Evolutionary conservation across 1,284 basidiomycete genomes (phyloP).

Genomic region (Rhodotorula sp.): DNA sequence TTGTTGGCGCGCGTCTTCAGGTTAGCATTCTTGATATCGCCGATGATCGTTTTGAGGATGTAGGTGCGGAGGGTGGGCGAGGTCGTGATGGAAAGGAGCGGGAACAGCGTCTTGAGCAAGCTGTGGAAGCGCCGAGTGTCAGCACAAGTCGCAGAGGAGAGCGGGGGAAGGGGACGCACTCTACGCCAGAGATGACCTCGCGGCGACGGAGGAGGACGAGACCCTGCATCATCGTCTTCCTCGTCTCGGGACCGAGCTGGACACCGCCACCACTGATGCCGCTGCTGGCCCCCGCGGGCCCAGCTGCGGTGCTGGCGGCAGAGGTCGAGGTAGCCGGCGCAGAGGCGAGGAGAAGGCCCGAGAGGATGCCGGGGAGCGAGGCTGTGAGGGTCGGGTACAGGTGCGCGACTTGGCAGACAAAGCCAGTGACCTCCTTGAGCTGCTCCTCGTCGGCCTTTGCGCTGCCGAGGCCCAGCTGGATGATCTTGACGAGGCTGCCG

Average conservation of each 20-base stretch:
- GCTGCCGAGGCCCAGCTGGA: conserved; percentile 58
- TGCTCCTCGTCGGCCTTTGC: conserved; percentile 68
- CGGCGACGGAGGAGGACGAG: conserved; percentile 92
- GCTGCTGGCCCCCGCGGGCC: conserved; percentile 13
- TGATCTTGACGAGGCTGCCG: conserved; percentile 80
- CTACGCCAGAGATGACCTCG: conserved; percentile 84
- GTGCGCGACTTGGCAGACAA: conserved; percentile 82
- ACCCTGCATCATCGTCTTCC: conserved; percentile 81
- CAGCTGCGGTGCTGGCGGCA: conserved; percentile 4
- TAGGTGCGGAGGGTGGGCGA: conserved; percentile 78
- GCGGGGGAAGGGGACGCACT: conserved; percentile 60
- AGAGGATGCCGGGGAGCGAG: conserved; percentile 76
- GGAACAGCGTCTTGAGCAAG: conserved; percentile 86
- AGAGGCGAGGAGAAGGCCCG: conserved; percentile 69
- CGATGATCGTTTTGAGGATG: conserved; percentile 93
- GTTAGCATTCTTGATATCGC: conserved; percentile 92
- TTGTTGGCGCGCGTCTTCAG: conserved; percentile 87
- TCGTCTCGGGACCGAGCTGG: conserved; percentile 62
- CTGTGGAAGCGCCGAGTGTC: conserved; percentile 54
- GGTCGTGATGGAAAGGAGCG: conserved; percentile 85
- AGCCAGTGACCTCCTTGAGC: conserved; percentile 81
- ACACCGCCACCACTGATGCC: conserved; percentile 39
- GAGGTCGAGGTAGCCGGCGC: conserved; percentile 63
- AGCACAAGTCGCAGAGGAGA: background rate
- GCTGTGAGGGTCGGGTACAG: conserved; percentile 86